Percentiles rank a stretch among this genome's conserved stretches.
Conservation (phyloP, 352 stramenopile species). For the Globisporangium irregulare region DNA sequence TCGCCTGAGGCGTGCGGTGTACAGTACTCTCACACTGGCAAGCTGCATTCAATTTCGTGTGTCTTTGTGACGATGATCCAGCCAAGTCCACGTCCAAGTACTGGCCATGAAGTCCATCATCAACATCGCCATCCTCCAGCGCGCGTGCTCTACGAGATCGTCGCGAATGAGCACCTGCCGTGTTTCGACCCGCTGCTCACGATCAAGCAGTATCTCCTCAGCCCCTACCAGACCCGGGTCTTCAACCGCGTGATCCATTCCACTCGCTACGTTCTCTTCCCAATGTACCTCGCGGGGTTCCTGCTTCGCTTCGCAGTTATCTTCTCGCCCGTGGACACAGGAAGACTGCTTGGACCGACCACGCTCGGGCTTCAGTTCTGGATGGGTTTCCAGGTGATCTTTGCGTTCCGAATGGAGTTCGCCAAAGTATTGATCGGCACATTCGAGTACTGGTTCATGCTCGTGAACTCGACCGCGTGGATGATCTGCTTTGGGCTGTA, state of each 20-base stretch:
- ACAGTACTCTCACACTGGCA: not conserved
- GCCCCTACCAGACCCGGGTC: not conserved
- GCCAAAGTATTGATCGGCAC: slow-evolving; percentile 4
- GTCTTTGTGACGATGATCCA: not conserved
- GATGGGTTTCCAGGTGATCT: slow-evolving; percentile 1
- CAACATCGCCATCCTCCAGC: not conserved
- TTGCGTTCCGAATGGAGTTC: slow-evolving; percentile 11
- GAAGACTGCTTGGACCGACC: slow-evolving; percentile 8
- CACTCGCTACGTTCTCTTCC: slow-evolving; percentile 4
- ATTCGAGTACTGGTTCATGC: slow-evolving; percentile 14
- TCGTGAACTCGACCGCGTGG: slow-evolving; percentile 9
- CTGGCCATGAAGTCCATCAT: not conserved
- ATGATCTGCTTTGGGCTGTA: slow-evolving; percentile 1
- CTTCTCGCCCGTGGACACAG: slow-evolving; percentile 2
- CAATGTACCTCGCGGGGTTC: slow-evolving; percentile 1
- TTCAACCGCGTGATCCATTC: slow-evolving; percentile 7
- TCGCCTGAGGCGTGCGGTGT: too few species aligned
- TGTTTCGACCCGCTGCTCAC: slow-evolving; percentile 12
- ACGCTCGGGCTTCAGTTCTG: slow-evolving; percentile 10
- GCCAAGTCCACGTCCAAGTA: not conserved
- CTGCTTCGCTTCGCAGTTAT: not conserved
- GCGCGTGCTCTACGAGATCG: slow-evolving; percentile 15
- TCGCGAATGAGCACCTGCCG: slow-evolving; percentile 6
- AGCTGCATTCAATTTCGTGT: not conserved
- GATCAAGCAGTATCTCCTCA: slow-evolving; percentile 12